These are phyloP conservation scores for Coemansia sp. DNA, from an alignment of 192 early-diverging fungal species.

Conservation along the genomic window DNA sequence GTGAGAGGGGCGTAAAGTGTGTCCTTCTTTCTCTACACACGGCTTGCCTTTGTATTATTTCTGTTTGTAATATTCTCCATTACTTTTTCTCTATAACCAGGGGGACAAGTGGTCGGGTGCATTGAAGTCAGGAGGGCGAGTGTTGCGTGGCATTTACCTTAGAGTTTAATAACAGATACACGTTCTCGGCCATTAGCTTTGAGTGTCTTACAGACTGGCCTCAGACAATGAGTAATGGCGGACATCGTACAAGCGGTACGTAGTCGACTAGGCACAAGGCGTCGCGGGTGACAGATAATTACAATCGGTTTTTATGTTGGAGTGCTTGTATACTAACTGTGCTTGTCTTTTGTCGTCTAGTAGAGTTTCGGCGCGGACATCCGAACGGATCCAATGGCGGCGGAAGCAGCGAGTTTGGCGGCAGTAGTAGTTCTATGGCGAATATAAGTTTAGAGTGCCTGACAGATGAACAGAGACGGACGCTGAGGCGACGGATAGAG, in stretches of 20 bases:
- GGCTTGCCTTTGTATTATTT: not conserved
- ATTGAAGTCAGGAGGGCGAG: not conserved
- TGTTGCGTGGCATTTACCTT: not conserved
- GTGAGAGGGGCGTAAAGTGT: not conserved
- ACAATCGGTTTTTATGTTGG: too few species aligned
- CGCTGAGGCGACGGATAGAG: conserved; percentile 45
- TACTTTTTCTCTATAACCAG: not conserved
- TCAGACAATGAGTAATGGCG: conserved; percentile 1
- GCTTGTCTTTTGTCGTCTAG: not conserved
- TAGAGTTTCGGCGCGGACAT: conserved; percentile 33
- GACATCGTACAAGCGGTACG: conserved; percentile 39
- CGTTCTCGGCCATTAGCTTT: not conserved
- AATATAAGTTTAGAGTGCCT: conserved; percentile 24
- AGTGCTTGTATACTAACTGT: not conserved
- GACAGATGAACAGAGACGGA: conserved; percentile 45
- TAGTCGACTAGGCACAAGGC: not conserved
- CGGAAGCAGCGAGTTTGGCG: conserved; percentile 9
- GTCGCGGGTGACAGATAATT: too few species aligned
- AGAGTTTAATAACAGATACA: not conserved
- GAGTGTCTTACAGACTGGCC: not conserved
- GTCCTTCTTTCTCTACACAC: not conserved
- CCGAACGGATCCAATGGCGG: conserved; percentile 14
- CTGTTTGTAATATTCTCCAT: not conserved
- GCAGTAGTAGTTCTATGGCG: conserved; percentile 6
- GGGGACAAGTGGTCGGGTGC: not conserved